Base-by-base conservation (phyloP, 1,284 basidiomycete genomes). In the Coniferiporia sulphurascens region DNA sequence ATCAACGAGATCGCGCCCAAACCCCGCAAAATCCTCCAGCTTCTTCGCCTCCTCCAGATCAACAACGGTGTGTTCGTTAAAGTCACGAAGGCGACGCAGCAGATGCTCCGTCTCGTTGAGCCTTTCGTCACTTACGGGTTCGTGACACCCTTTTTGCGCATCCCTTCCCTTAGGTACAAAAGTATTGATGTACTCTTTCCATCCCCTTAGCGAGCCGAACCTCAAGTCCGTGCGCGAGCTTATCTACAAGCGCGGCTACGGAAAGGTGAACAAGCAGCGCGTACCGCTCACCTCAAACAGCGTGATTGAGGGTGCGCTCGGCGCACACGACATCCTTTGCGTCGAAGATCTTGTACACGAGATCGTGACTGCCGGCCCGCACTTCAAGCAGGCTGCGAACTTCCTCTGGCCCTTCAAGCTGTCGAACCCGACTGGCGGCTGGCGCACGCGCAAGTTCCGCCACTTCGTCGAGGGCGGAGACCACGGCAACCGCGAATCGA, bases 401-500 rank as follows among this genome's bases (percentile, higher is more conserved):
- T 94, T 95, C 86, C 87, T 99, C 61, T 98, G 96, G 95, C 95
- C 97, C 34, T 98, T 99, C 87, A 98, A 99, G 78, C 90, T 99
- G 64, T 97, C 94, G 68, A 98, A 98, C 87, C 95, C 97, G 62
- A 98, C 85, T 70, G 96, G 97, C 68, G 97, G 97, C 70, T 99
- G 94, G 95, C 89, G 92, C 78, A 86, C 84, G 72, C 85, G 94
- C 74, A 99, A 99, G 82, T 96, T 98, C 88, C 93, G 89, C 79
- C 89, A 92, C 78, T 95, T 83, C 74, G 84, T 96, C 64, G 85
- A 95, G 82, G 93, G 93, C 71, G 95, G 95, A 79, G 95, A 98
- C 82, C 90, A 91, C 73, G 95, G 95, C 76, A 88, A 98, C 83
- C 91, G 95, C 73, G 95, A 98, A 78, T 79, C 80, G 70, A 92